phyloP scores from a whole-genome alignment of 1,139 yeast genomes.

The Magnusiomyces clavatus region DNA sequence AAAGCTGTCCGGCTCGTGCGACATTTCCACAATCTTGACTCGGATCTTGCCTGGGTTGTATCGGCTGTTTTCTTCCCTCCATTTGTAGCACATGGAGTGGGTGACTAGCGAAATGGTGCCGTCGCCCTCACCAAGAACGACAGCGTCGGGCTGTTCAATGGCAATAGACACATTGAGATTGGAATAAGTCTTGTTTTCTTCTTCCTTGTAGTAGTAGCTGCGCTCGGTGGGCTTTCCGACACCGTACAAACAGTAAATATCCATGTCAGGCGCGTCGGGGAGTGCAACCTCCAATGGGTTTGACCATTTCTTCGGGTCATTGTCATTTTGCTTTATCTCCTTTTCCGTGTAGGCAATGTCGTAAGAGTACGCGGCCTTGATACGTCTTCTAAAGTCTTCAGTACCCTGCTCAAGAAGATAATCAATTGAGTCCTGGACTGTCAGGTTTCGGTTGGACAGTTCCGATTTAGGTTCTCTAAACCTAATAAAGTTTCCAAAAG shows the following conservation, averaged over 20 bases:
- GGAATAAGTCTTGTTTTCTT: slow-evolving; percentile 37
- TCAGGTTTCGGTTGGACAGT: slow-evolving; percentile 46
- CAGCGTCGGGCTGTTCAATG: slow-evolving; percentile 53
- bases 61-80: slow-evolving; percentile 65
- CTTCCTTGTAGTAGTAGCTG: slow-evolving; percentile 76
- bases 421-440: slow-evolving; percentile 61
- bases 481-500: slow-evolving; percentile 72
- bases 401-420: slow-evolving; percentile 60
- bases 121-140: slow-evolving; percentile 84
- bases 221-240: slow-evolving; percentile 95
- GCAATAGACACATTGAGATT: slow-evolving; percentile 62
- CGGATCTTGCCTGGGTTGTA: slow-evolving; percentile 73
- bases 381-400: slow-evolving; percentile 62
- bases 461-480: slow-evolving; percentile 43
- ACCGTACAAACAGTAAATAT: slow-evolving; percentile 84
- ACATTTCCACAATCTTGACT: slow-evolving; percentile 81
- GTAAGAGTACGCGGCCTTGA: slow-evolving; percentile 62
- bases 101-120: slow-evolving; percentile 88
- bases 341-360: slow-evolving; percentile 58
- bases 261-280: slow-evolving; percentile 91
- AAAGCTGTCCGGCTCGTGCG: slow-evolving; percentile 86
- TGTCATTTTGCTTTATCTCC: slow-evolving; percentile 57
- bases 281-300: slow-evolving; percentile 88
- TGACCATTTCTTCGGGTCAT: slow-evolving; percentile 72
- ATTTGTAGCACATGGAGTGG: slow-evolving; percentile 73